Conservation (phyloP, 306 rosid genomes). For the Trichosanthes truncata region DNA sequence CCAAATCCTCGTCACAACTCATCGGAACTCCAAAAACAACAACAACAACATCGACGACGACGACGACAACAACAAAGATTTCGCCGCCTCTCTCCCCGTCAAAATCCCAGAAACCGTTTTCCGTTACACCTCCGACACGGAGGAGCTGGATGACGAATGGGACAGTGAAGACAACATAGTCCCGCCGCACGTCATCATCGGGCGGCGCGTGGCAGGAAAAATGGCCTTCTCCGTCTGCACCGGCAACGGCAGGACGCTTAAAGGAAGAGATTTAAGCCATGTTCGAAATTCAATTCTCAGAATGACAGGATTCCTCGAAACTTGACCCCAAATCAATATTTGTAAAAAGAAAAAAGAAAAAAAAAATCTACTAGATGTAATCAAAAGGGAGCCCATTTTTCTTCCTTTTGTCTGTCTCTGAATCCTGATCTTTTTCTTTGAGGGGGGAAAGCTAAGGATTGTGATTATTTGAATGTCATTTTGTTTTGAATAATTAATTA, state of each 20-base stretch:
- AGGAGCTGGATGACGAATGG: slow-evolving; percentile 24
- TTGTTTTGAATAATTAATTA: background rate
- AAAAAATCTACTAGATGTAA: background rate
- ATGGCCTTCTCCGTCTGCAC: slow-evolving; percentile 63
- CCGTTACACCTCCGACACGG: background rate
- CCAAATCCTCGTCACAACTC: background rate
- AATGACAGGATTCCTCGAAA: slow-evolving; percentile 87
- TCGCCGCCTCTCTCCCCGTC: slow-evolving; percentile 43
- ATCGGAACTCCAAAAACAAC: background rate
- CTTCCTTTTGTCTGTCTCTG: background rate
- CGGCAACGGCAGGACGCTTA: slow-evolving; percentile 79
- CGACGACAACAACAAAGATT: background rate
- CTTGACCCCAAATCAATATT: slow-evolving; percentile 9
- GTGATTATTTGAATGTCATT: background rate
- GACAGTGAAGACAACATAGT: slow-evolving; percentile 32
- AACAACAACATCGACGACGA: background rate
- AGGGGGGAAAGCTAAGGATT: background rate
- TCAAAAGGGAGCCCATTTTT: background rate
- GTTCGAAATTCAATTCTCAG: slow-evolving; percentile 78
- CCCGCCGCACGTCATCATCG: slow-evolving; percentile 73
- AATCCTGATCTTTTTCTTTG: background rate
- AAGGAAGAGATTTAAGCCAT: slow-evolving; percentile 76
- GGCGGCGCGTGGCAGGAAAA: slow-evolving; percentile 48
- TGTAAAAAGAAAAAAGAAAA: background rate
- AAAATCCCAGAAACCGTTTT: slow-evolving; percentile 33